Conservation (phyloP, 2,329 filamentous ascomycete species). For the Fusarium humuli region DNA sequence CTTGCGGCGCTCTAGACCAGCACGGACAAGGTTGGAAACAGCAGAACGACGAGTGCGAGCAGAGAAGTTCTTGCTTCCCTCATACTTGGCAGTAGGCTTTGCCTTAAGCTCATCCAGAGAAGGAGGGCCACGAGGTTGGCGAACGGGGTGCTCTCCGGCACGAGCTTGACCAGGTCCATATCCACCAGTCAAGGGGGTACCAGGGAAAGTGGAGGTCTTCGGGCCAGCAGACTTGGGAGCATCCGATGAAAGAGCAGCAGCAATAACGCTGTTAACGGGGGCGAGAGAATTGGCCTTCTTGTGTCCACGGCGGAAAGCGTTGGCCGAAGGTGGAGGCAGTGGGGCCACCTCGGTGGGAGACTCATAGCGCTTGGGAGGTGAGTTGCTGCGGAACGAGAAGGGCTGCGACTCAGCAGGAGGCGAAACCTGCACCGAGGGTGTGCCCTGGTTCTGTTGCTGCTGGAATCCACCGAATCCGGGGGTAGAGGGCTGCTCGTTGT, state of each 20-base stretch:
- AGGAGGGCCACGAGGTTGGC: conserved; percentile 93
- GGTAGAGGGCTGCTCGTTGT: conserved; percentile 59
- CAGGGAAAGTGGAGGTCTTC: conserved; percentile 83
- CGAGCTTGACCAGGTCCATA: conserved; percentile 94
- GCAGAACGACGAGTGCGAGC: conserved; percentile 92
- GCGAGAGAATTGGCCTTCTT: conserved; percentile 88
- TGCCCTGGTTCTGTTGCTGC: conserved; percentile 56
- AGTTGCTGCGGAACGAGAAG: conserved; percentile 69
- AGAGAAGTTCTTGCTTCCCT: conserved; percentile 98
- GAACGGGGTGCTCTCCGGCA: conserved; percentile 92
- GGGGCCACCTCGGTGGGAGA: conserved; percentile 76
- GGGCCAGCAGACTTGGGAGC: conserved; percentile 72
- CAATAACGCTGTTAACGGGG: conserved; percentile 64
- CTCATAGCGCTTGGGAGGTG: conserved; percentile 73
- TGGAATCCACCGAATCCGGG: conserved; percentile 50
- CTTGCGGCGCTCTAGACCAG: conserved; percentile 87
- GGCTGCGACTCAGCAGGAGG: conserved; percentile 75
- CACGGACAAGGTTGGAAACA: conserved; percentile 89
- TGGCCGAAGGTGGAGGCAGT: conserved; percentile 87
- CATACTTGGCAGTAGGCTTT: conserved; percentile 91
- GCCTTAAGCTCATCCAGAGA: conserved; percentile 89
- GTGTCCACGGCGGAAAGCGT: conserved; percentile 92
- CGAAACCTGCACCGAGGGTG: conserved; percentile 83
- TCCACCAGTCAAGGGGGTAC: conserved; percentile 82
- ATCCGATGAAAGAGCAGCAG: conserved; percentile 57